A percentile compares a stretch with the other conserved stretches of the same genome.
Evolutionary conservation across 768 basidiomycete species (phyloP).

Genomic region (Trametes cubensis): DNA sequence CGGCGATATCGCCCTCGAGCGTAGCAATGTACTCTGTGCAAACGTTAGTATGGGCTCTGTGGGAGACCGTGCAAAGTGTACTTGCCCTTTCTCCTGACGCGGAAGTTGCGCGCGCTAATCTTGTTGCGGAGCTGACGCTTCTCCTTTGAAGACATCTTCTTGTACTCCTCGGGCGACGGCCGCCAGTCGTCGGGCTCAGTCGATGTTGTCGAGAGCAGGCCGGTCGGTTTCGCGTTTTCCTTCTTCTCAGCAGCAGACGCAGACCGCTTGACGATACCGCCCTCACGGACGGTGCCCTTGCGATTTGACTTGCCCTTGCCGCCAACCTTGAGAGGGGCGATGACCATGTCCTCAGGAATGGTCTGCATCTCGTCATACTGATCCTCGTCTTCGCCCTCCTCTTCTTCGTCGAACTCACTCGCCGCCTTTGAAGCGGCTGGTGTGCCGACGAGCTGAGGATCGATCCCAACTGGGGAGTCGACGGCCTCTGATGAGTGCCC

Average conservation of each 20-base stretch:
- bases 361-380: slow-evolving; percentile 32
- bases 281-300: slow-evolving; percentile 71
- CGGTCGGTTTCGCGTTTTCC: slow-evolving; percentile 36
- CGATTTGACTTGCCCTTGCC: slow-evolving; percentile 40
- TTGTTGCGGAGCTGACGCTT: slow-evolving; percentile 96
- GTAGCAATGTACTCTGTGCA: slow-evolving; percentile 87
- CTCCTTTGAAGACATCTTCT: slow-evolving; percentile 94
- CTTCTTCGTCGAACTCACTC: slow-evolving; percentile 46
- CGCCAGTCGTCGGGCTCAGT: slow-evolving; percentile 77
- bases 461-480: slow-evolving; percentile 51
- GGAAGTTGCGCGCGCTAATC: slow-evolving; percentile 93
- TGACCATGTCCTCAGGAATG: slow-evolving; percentile 42
- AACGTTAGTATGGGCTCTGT: neutral
- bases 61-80: slow-evolving; percentile 14
- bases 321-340: slow-evolving; percentile 57
- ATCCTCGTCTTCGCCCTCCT: slow-evolving; percentile 35
- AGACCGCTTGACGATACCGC: slow-evolving; percentile 70
- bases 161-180: slow-evolving; percentile 89
- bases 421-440: slow-evolving; percentile 50
- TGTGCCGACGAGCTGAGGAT: slow-evolving; percentile 76
- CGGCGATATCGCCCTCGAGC: slow-evolving; percentile 90
- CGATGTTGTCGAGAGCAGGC: slow-evolving; percentile 30
- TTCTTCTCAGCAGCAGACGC: slow-evolving; percentile 41
- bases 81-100: slow-evolving; percentile 89
- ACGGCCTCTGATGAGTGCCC: slow-evolving; percentile 20